These are phyloP conservation scores for Mangifera indica DNA, from an alignment of 345 rosid species.

Conservation along the genomic window DNA sequence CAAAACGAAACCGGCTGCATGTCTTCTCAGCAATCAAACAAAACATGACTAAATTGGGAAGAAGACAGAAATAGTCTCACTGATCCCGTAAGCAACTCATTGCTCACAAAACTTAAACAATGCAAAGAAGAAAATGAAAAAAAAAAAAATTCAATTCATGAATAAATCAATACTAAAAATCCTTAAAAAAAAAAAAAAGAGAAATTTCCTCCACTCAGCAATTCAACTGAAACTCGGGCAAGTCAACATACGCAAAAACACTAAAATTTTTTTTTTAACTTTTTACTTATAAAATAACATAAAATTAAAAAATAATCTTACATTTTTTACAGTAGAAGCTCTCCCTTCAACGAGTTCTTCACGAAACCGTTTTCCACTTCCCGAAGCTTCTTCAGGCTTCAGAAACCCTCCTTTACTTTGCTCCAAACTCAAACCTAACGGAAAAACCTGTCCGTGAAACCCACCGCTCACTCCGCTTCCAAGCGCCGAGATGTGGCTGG, in stretches of 20 bases:
- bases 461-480: constrained; percentile 51
- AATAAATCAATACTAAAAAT: neutral
- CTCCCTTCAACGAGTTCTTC: constrained; percentile 73
- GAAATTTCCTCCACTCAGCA: neutral
- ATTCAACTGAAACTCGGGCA: constrained; percentile 5
- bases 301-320: constrained; percentile 32
- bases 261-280: neutral
- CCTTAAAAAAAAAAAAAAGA: neutral
- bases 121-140: neutral
- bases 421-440: constrained; percentile 82
- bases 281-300: too few species aligned
- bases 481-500: constrained; percentile 46
- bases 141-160: neutral
- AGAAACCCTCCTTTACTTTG: constrained; percentile 83
- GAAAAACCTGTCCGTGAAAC: constrained; percentile 73
- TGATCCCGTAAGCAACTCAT: neutral
- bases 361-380: constrained; percentile 71
- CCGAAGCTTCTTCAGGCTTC: constrained; percentile 75
- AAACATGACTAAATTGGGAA: constrained; percentile 1
- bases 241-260: neutral
- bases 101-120: neutral
- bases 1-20: constrained; percentile 11
- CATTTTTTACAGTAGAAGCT: constrained; percentile 64
- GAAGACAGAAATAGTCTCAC: neutral
- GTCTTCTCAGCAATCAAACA: constrained; percentile 18